Base-by-base conservation (phyloP, 1,284 basidiomycete genomes). In the Rhodotorula sp. region DNA sequence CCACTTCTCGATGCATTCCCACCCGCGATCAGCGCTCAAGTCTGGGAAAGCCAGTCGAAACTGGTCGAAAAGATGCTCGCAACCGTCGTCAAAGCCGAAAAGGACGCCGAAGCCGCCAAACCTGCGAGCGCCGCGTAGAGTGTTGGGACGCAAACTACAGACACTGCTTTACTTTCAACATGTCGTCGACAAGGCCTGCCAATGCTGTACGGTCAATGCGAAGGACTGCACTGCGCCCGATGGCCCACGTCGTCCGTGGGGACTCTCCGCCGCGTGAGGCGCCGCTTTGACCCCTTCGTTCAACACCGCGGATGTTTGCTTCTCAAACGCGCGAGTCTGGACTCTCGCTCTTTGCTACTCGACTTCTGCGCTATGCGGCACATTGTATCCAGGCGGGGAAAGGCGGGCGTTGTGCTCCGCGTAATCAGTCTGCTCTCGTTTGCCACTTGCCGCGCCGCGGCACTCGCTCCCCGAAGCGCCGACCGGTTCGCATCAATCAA, bases 11-110 rank as follows among this genome's bases (percentile, higher is more conserved):
- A 43, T 6, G 12, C 55, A 1, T 38, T 71, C 16, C 54, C 58
- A 6, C 49, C 69, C 2, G 26, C 57, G 2, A 56, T 43, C 8
- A 54, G 62, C 5, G 60, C 48, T 50, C 54, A 52, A 1, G 23
- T 71, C 5, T 71, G 66, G 66, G 59, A 56, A 7, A 14, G 7
- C 21, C 66, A 71, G 58, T 50, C 31, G 18, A 65, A 64, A 28
- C 31, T 63, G 28, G 69, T 71, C 38, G 69, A 71, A 50, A 23
- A 58, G 3, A 15, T 59, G 23, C 38, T 71, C 8, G 59, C 55
- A 3, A 59, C 60, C 3, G 26, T 59, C 0, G 58, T 61, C 15
- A 59, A 56, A 49, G 48, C 19, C 10, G 62, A 67, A 16, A 71
- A 69, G 63, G 48, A 58, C 4, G 43, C 54, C 50, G 55, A 69